Evolutionary conservation across 495 filamentous ascomycete genomes (phyloP), one percentile per base, ranked within the genome.

Genomic region (Penicillium riverlandense): DNA sequence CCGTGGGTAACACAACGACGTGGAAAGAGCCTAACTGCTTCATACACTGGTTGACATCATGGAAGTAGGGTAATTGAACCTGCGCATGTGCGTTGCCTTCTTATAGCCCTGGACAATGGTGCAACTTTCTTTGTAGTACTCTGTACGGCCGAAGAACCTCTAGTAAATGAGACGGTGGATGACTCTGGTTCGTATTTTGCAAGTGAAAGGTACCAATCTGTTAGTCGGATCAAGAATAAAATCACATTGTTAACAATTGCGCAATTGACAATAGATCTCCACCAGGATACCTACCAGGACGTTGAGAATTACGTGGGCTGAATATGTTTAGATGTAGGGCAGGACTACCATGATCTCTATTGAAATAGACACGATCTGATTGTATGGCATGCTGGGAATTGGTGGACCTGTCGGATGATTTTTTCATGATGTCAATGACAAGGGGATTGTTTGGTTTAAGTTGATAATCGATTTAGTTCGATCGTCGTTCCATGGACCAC

Each of bases 1-100:
- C 9, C 3, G 27, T 54, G 39, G 31, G 53, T 62, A 27, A 37
- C 44, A 62, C 55, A 54, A 54, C 54, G 55, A 53, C 49, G 48
- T 47, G 48, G 40, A 31, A 49, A 14, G 37, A 44, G 39, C 11
- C 40, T 41, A 22, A 22, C 40, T 40, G 13, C 13, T 38, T 37
- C 39, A 45, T 33, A 54, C 47, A 48, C 44, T 29, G 29, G 37
- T 33, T 55, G 43, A 53, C 46, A 61, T 50, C 48, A 54, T 52
- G 30, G 28, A 38, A 14, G 44, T 38, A 41, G 37, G 33, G 2
- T 12, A 27, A 16, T 31, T 44, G 14, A 14, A 44, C 22, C 27
- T 32, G 30, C 28, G 30, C 38, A 36, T 34, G 35, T 35, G 38
- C 34, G 41, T 49, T 22, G 22, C 22, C n/a, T 30, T 16, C n/a